Conservation (phyloP, 768 basidiomycete genomes). For the Fomitopsis serialis region DNA sequence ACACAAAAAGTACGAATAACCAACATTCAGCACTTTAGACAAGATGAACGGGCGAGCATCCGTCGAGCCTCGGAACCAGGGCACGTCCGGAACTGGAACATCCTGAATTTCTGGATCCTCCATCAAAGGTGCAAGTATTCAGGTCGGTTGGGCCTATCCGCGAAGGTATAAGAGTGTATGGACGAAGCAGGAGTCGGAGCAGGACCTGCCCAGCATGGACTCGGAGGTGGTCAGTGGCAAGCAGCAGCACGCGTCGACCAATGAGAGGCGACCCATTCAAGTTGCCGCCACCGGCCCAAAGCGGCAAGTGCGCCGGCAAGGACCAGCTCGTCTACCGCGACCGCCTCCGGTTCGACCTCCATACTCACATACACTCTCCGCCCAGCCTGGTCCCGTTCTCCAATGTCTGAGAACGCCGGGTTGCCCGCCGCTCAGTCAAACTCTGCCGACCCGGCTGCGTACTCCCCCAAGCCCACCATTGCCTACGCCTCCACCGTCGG, state of each 20-base stretch:
- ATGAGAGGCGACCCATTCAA: not conserved
- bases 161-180: not conserved
- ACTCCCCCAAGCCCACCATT: constrained; percentile 49
- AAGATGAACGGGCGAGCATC: constrained; percentile 8
- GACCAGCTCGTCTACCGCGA: not conserved
- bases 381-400: constrained; percentile 8
- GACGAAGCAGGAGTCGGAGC: too few relatives aligned
- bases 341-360: not conserved
- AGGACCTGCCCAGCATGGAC: not conserved
- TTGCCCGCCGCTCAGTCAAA: constrained; percentile 5
- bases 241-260: not conserved
- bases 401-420: constrained; percentile 20
- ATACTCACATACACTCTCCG: not conserved
- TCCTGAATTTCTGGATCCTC: not conserved
- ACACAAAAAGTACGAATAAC: not conserved
- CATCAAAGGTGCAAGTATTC: not conserved
- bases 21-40: constrained; percentile 4
- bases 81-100: not conserved
- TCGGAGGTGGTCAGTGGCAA: not conserved
- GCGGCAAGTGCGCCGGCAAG: not conserved
- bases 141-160: too few relatives aligned
- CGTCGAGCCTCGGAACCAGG: constrained; percentile 12
- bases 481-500: constrained; percentile 52
- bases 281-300: not conserved
- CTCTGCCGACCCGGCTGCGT: constrained; percentile 14